Percentiles rank a stretch among this genome's conserved stretches.
These are phyloP conservation scores for Rubus idaeus DNA, from an alignment of 306 rosid genomes.

Conservation along the genomic window DNA sequence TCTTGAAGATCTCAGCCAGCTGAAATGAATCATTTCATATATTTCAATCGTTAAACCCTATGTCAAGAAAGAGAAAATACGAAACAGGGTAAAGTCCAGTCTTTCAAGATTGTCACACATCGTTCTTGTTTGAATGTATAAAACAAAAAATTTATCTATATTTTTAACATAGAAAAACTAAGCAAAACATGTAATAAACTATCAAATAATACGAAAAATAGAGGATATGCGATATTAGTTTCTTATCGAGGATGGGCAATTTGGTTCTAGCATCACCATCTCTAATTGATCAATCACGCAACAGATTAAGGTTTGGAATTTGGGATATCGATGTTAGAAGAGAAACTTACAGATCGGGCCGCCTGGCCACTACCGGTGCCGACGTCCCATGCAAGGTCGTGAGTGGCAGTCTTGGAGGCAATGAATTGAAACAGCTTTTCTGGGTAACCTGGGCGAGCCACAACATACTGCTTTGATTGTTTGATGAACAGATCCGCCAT, in stretches of 20 bases:
- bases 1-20: slow-evolving; percentile 57
- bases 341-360: slow-evolving; percentile 49
- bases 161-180: neutral
- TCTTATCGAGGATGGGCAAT: neutral
- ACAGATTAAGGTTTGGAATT: neutral
- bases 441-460: slow-evolving; percentile 66
- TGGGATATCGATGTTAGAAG: neutral
- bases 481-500: slow-evolving; percentile 50
- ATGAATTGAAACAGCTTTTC: slow-evolving; percentile 52
- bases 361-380: slow-evolving; percentile 95
- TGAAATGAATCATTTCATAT: slow-evolving; percentile 21
- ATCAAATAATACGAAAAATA: neutral
- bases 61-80: neutral
- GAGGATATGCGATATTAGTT: neutral
- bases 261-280: no score
- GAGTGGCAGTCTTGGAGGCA: slow-evolving; percentile 62
- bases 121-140: neutral
- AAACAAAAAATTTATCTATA: neutral
- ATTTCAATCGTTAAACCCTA: neutral
- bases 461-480: slow-evolving; percentile 60
- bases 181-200: no score
- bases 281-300: no score
- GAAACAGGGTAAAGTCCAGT: neutral
- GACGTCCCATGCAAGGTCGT: slow-evolving; percentile 75
- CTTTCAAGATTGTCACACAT: neutral